A percentile compares a stretch with the other conserved stretches of the same genome.
These are phyloP conservation scores for Polygonum maritimum DNA, from an alignment of 148 eudicot genomes.

Conservation along the genomic window DNA sequence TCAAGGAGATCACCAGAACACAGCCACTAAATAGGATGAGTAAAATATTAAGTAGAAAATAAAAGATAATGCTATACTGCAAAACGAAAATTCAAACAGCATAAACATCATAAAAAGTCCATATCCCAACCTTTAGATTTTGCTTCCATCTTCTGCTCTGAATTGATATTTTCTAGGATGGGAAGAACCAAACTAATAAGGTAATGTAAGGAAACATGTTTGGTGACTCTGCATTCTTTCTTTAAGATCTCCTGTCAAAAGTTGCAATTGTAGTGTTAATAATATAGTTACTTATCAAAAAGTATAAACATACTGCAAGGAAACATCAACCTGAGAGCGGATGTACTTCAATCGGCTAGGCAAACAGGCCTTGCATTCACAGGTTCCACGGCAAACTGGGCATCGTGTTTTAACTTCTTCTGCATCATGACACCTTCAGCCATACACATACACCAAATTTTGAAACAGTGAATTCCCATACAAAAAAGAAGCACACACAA, in stretches of 20 bases:
- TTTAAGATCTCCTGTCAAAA: conserved; percentile 3
- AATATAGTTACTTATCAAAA: neutral
- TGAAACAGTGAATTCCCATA: neutral
- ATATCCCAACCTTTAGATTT: conserved; percentile 45
- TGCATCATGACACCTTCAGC: conserved; percentile 37
- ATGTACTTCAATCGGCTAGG: conserved; percentile 3
- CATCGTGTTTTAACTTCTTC: conserved; percentile 51
- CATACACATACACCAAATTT: neutral
- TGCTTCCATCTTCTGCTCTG: conserved; percentile 51
- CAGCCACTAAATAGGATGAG: neutral
- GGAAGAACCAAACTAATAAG: conserved; percentile 67
- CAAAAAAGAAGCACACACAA: neutral
- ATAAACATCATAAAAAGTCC: neutral
- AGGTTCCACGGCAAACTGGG: conserved; percentile 69
- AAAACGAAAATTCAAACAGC: conserved; percentile 2
- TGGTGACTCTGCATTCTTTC: conserved; percentile 22
- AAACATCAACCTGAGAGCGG: neutral
- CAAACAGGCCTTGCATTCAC: conserved; percentile 63
- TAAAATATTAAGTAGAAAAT: neutral
- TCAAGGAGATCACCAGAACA: neutral
- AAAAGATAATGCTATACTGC: neutral
- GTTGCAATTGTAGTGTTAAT: neutral
- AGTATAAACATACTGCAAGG: neutral
- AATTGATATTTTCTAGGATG: conserved; percentile 48
- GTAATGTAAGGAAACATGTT: conserved; percentile 49